Base-by-base conservation (phyloP, 2,329 filamentous ascomycete species). In the Leptodontidium sp. region DNA sequence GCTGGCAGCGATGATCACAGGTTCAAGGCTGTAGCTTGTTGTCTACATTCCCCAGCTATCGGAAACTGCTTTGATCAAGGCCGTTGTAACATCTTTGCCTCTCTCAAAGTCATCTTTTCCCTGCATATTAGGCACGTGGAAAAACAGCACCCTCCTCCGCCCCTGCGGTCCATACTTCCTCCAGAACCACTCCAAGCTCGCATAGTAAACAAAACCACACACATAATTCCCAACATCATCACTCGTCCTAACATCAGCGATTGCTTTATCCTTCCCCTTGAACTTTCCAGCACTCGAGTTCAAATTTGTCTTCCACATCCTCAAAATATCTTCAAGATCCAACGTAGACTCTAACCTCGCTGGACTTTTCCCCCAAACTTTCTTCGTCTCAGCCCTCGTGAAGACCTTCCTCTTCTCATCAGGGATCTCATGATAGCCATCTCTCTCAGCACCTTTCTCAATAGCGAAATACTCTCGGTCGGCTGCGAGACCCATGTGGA, bases 401-500 rank as follows among this genome's bases (percentile, higher is more conserved):
- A 87, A 81, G 5, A 86, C 88, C 71, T 93, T 88, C 40, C 86
- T 77, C 94, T 92, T 24, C 81, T 82, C 72, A 89, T 85, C 40
- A 80, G 81, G 72, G 47, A 68, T 67, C 47, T 71, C 47, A 65
- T 72, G 68, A 79, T 96, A 97, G 4, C 90, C 90, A 72, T 92
- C 89, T 53, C 90, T 86, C 73, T 91, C 89, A 0, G 87, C 92
- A 49, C 86, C 83, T 8, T 86, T 84, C 81, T 96, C 93, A 24
- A 94, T 82, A 4, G 87, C 85, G 78, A 94, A 96, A 74, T 87
- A 87, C 74, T 78, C 84, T 73, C 80, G 87, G 76, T 77, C 91
- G 78, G 77, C 82, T 0, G 92, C 91, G 84, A 96, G 92, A 72
- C 93, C 93, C 61, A 96, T 90, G 79, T 96, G 93, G 2, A 96